Evolutionary conservation across 306 rosid genomes (phyloP), one percentile per base, ranked within the genome.

Genomic region (Luffa aegyptiaca): DNA sequence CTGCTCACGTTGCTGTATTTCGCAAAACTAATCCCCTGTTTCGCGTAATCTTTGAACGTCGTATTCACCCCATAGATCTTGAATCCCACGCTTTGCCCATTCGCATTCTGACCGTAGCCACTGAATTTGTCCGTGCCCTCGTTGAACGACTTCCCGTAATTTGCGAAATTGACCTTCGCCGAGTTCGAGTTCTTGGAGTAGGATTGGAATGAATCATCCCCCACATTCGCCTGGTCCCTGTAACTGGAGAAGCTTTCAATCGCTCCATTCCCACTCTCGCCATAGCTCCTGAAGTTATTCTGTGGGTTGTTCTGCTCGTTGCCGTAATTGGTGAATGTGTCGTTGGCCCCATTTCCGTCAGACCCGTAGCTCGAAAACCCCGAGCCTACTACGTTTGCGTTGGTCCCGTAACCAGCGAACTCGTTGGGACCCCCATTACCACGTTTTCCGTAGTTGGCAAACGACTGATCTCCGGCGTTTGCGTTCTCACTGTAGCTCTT

Each of bases 111-210:
- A 1, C 88, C 97, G 74, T 96, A 96, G 51, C 97, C 88, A 1
- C 86, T 81, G 81, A 96, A 96, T 6, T 58, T 86, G 75, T 96
- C 99, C 10, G 94, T 85, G 10, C 99, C 99, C 17, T 81, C 87
- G 80, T 96, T 93, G 92, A 91, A 87, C 3, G 98, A 90, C 61
- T 91, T 90, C 0, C 99, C 99, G 51, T 96, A 96, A 81, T 86
- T 96, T 9, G 55, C 35, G 88, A 96, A 96, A 77, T 76, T 84
- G 10, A 93, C 90, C 74, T 83, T 9, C 0, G 86, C 96, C 0
- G 89, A 84, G 69, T 90, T 93, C 4, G 97, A 77, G 46, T 59
- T 55, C 74, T 93, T 93, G 1, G 86, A 92, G 81, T 96, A 96
- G 14, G 96, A 89, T 48, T 80, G 84, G 87, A 96, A 96, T 7